These are phyloP conservation scores for Suillus placidus DNA, from an alignment of 768 basidiomycete species.

Conservation along the genomic window DNA sequence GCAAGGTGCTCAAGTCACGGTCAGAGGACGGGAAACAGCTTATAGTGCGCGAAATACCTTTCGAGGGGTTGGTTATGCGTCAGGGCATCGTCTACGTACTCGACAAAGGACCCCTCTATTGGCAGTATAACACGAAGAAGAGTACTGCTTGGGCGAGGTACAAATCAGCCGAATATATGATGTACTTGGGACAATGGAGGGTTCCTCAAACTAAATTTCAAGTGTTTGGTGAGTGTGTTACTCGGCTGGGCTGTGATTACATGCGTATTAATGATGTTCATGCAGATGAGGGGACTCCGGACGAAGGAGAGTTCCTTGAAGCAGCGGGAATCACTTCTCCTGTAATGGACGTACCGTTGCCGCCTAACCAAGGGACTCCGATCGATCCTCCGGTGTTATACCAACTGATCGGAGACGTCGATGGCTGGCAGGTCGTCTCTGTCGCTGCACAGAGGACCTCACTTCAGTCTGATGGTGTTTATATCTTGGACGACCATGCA, in stretches of 20 bases:
- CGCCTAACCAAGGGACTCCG: slow-evolving; percentile 11
- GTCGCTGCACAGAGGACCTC: slow-evolving; percentile 36
- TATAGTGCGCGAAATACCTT: slow-evolving; percentile 53
- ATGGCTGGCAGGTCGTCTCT: slow-evolving; percentile 40
- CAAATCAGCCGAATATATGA: slow-evolving; percentile 63
- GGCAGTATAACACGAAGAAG: slow-evolving; percentile 58
- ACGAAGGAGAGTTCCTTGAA: slow-evolving; percentile 49
- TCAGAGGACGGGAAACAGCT: slow-evolving; percentile 23
- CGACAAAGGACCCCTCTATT: slow-evolving; percentile 55
- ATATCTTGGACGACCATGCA: slow-evolving; percentile 50
- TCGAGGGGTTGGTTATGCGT: slow-evolving; percentile 48
- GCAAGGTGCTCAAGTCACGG: slow-evolving; percentile 14
- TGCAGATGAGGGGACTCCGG: slow-evolving; percentile 54
- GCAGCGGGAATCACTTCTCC: slow-evolving; percentile 43
- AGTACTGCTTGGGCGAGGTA: slow-evolving; percentile 60
- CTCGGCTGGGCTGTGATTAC: background rate
- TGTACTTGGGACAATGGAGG: slow-evolving; percentile 44
- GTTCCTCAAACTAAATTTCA: slow-evolving; percentile 44
- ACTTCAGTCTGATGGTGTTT: slow-evolving; percentile 52
- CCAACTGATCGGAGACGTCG: slow-evolving; percentile 50
- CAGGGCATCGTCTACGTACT: slow-evolving; percentile 62
- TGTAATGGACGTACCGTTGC: slow-evolving; percentile 20
- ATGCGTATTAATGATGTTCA: background rate
- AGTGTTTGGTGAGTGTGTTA: slow-evolving; percentile 48
- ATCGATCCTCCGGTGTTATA: slow-evolving; percentile 31